Percentiles rank a stretch among this genome's conserved stretches.
phyloP scores from a whole-genome alignment of 1,284 basidiomycete genomes.

The Blastosporella zonata region DNA sequence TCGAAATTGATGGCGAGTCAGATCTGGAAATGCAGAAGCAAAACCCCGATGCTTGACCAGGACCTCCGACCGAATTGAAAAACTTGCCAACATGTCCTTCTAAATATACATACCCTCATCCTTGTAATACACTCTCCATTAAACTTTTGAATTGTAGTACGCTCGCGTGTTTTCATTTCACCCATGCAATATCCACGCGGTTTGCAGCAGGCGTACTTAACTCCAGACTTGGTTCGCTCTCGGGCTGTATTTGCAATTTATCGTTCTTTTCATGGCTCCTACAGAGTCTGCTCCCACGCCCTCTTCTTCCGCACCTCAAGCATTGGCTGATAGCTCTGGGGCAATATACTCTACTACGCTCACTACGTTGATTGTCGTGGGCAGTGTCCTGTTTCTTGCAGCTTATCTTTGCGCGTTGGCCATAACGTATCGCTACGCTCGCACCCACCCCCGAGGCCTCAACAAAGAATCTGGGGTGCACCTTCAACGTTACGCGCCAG shows the following conservation, averaged over 20 bases:
- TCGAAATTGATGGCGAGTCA: neutral
- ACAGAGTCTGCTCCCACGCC: neutral
- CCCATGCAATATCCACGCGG: neutral
- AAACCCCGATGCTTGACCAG: neutral
- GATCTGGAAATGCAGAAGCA: neutral
- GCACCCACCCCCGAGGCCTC: conserved; percentile 41
- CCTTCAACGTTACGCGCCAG: conserved; percentile 2
- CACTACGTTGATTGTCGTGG: conserved; percentile 42
- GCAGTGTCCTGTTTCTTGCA: conserved; percentile 35
- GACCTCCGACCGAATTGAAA: too few relatives aligned
- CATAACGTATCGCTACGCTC: conserved; percentile 42
- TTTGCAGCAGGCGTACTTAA: neutral
- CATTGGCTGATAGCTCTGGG: conserved; percentile 8
- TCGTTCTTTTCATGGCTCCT: neutral
- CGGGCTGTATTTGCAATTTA: too few relatives aligned
- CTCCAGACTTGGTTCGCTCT: neutral
- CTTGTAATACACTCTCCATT: too few relatives aligned
- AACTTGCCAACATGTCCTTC: too few relatives aligned
- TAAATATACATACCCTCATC: too few relatives aligned
- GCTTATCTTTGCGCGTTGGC: conserved; percentile 47
- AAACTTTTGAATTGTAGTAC: neutral
- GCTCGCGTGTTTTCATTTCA: neutral
- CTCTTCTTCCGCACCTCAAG: neutral
- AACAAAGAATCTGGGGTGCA: conserved; percentile 46
- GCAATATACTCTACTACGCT: conserved; percentile 31